Percentiles rank a stretch among this genome's conserved stretches.
Conservation (phyloP, 176 grass and related monocot species). For the maize (Zea mays) region Zm-B73-REFERENCE-NAM-5.0 NC_050097.1:46331501-46332000, state of each 20-base stretch:
- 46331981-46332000: not conserved
- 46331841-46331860: not conserved
- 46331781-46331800: not conserved
- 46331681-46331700: not conserved
- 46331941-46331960: not conserved
- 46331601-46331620: not conserved
- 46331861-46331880: not conserved
- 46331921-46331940: not conserved
- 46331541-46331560: not conserved
- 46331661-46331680: not conserved
- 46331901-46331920: not conserved
- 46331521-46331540: not conserved
- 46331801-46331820: constrained; percentile 1
- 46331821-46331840: constrained; percentile 3
- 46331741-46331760: not conserved
- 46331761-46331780: not conserved
- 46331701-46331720: not conserved
- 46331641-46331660: not conserved
- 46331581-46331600: constrained; percentile 17
- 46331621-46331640: not conserved
- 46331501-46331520: not conserved
- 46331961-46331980: constrained; percentile 13
- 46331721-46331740: constrained; percentile 5
- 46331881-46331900: constrained; percentile 12
- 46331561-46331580: not conserved